These are phyloP conservation scores for Macrolepiota dolichaula DNA, from an alignment of 768 basidiomycete species.

Conservation along the genomic window DNA sequence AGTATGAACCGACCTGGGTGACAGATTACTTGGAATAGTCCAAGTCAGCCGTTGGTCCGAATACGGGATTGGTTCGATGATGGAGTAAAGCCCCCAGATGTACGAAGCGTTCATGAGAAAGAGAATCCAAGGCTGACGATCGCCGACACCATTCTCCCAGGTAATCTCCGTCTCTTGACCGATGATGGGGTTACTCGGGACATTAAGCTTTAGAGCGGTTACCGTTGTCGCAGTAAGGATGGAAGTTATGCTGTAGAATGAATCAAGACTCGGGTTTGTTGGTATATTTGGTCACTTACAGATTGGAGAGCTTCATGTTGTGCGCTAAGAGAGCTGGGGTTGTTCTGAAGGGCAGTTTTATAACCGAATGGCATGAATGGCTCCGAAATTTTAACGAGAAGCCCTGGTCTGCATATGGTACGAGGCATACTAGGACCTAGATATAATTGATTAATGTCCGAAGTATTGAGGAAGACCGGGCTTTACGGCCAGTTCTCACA, in stretches of 20 bases:
- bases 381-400: too few relatives aligned
- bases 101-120: not conserved
- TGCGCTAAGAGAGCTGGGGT: not conserved
- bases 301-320: not conserved
- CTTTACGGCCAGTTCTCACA: too few relatives aligned
- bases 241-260: not conserved
- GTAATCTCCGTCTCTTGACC: not conserved
- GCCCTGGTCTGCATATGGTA: too few relatives aligned
- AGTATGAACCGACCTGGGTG: not conserved
- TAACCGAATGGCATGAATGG: not conserved
- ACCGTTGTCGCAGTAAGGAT: not conserved
- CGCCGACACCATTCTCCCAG: not conserved
- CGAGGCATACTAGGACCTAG: too few relatives aligned
- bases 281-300: not conserved
- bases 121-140: not conserved
- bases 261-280: too few relatives aligned
- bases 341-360: not conserved
- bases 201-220: not conserved
- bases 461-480: too few relatives aligned
- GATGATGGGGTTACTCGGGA: not conserved
- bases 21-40: not conserved
- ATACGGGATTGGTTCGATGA: not conserved
- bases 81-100: not conserved
- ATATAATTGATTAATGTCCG: too few relatives aligned
- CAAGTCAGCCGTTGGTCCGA: not conserved